These are phyloP conservation scores for Quercus agrifolia DNA, from an alignment of 306 rosid species.

Conservation along the genomic window DNA sequence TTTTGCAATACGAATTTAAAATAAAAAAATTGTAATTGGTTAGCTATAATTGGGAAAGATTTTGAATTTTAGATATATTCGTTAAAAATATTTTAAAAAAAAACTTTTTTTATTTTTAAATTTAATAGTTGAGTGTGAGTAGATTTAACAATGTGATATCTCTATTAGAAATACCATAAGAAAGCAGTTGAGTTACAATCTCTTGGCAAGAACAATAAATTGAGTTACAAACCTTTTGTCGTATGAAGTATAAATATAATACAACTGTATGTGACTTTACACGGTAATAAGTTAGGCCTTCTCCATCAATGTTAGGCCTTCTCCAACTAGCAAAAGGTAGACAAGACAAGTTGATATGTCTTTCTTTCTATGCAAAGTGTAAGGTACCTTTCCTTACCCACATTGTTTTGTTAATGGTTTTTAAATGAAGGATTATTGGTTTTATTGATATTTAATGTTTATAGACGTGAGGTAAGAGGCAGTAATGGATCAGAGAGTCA, in stretches of 20 bases:
- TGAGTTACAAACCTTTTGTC: too few species aligned
- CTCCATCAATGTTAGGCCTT: not conserved
- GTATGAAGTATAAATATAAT: too few species aligned
- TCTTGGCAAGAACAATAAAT: too few species aligned
- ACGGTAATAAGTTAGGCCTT: not conserved
- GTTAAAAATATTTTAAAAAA: too few species aligned
- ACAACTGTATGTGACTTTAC: not conserved
- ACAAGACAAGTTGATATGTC: not conserved
- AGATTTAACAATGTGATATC: too few species aligned
- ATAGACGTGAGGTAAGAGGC: not conserved
- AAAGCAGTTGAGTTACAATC: too few species aligned
- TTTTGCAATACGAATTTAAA: too few species aligned
- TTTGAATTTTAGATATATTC: too few species aligned
- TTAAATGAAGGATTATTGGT: not conserved
- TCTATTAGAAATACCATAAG: fast-evolving
- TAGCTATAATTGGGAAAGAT: too few species aligned
- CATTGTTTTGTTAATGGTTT: not conserved
- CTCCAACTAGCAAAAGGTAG: not conserved
- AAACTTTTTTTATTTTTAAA: too few species aligned
- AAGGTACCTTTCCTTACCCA: not conserved
- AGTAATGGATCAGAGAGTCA: not conserved
- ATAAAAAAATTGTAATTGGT: too few species aligned
- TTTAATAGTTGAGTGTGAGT: too few species aligned
- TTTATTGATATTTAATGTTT: not conserved
- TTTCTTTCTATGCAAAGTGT: conserved; percentile 17